These are phyloP conservation scores for Psidium guajava DNA, from an alignment of 345 rosid genomes.

Conservation along the genomic window DNA sequence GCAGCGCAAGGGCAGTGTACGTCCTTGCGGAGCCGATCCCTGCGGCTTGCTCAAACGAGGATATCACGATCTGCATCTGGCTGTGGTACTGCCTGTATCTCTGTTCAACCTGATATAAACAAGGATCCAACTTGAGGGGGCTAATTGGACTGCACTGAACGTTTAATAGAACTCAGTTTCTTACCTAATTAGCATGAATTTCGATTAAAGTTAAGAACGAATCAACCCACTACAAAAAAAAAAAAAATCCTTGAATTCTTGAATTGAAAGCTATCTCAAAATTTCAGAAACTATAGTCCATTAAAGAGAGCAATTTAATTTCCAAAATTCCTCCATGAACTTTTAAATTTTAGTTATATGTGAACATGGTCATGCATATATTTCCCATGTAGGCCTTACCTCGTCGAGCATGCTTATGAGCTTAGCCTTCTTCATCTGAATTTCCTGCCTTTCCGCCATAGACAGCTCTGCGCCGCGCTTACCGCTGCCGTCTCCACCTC, in stretches of 20 bases:
- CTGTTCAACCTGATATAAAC: constrained; percentile 65
- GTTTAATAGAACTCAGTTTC: neutral
- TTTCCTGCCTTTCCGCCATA: constrained; percentile 87
- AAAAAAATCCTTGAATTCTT: neutral
- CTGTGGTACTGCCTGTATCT: constrained; percentile 93
- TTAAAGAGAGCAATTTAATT: neutral
- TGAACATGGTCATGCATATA: neutral
- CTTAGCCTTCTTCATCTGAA: constrained; percentile 97
- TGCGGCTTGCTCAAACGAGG: constrained; percentile 81
- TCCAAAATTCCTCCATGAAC: neutral
- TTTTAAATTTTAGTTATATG: neutral
- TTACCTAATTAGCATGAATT: neutral
- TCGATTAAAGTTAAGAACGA: neutral
- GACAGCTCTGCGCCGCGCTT: constrained; percentile 50
- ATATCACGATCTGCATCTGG: constrained; percentile 87
- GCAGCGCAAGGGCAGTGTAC: constrained; percentile 77
- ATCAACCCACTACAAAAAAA: neutral
- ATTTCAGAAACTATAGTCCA: neutral
- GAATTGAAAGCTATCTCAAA: neutral
- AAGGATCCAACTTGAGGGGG: neutral
- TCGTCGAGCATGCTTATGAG: constrained; percentile 85
- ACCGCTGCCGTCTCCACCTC: constrained; percentile 24
- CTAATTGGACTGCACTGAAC: neutral
- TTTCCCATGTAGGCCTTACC: constrained; percentile 26
- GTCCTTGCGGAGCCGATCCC: constrained; percentile 86